Percentiles rank a stretch among this genome's conserved stretches.
phyloP scores from a whole-genome alignment of 352 stramenopile species.

The Phytophthora sp. region DNA sequence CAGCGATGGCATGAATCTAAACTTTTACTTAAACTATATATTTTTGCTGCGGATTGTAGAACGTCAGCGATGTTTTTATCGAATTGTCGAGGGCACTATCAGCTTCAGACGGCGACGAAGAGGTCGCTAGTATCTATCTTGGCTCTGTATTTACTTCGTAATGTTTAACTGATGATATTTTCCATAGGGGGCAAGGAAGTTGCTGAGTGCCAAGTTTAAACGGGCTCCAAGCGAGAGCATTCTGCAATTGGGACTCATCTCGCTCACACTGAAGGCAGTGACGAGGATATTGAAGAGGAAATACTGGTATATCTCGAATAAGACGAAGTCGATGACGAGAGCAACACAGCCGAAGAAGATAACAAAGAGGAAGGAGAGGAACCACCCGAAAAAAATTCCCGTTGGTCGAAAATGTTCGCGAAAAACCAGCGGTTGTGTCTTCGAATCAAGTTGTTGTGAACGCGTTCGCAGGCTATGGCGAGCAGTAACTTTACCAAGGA shows the following conservation, averaged over 20 bases:
- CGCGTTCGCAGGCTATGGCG: not conserved
- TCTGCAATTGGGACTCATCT: not conserved
- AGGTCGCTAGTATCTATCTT: not conserved
- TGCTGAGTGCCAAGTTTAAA: constrained; percentile 8
- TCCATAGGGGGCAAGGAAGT: constrained; percentile 8
- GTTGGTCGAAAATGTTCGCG: constrained; percentile 54
- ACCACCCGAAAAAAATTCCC: constrained; percentile 39
- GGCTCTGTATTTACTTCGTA: not conserved
- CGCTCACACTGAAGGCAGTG: not conserved
- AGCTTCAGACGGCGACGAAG: constrained; percentile 16
- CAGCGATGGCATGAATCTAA: not conserved
- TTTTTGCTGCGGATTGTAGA: constrained; percentile 17
- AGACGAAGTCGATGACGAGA: constrained; percentile 13
- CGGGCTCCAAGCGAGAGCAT: constrained; percentile 13
- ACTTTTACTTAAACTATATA: not conserved
- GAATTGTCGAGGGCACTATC: constrained; percentile 9
- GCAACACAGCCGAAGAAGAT: not conserved
- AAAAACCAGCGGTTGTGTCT: constrained; percentile 34
- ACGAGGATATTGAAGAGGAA: constrained; percentile 2
- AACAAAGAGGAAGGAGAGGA: constrained; percentile 6
- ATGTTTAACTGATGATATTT: not conserved
- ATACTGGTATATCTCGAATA: constrained; percentile 3
- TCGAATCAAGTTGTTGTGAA: constrained; percentile 56
- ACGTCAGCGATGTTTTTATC: constrained; percentile 4
- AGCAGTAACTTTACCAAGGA: constrained; percentile 10